These are phyloP conservation scores for Funneliformis geosporum DNA, from an alignment of 192 early-diverging fungal genomes.

Conservation along the genomic window DNA sequence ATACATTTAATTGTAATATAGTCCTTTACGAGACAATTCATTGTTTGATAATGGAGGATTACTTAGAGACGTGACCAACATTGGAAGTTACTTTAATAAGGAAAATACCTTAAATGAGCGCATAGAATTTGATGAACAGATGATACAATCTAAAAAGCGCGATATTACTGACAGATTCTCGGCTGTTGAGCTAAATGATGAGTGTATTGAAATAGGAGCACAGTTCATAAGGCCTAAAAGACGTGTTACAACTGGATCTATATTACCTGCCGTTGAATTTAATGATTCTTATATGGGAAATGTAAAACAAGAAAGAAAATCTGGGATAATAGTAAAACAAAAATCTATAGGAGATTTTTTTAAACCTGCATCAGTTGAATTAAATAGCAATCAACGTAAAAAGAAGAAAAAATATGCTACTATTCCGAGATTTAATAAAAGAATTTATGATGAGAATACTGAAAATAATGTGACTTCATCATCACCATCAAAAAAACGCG, in stretches of 20 bases:
- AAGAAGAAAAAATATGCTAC: background rate
- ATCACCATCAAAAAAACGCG: background rate
- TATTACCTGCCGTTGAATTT: background rate
- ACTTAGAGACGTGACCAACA: background rate
- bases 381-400: background rate
- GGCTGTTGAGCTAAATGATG: background rate
- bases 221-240: background rate
- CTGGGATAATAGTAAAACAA: background rate
- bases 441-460: background rate
- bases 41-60: background rate
- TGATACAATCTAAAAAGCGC: background rate
- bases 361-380: background rate
- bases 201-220: background rate
- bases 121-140: background rate
- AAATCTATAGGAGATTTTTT: constrained; percentile 15
- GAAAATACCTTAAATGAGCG: background rate
- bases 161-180: background rate
- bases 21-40: background rate
- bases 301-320: background rate
- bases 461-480: background rate
- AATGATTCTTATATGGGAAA: background rate
- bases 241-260: background rate
- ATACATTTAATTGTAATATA: background rate
- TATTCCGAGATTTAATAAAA: background rate
- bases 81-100: too few relatives aligned